phyloP scores from a whole-genome alignment of 2,329 filamentous ascomycete species.

The Penicillium brasilianum region DNA sequence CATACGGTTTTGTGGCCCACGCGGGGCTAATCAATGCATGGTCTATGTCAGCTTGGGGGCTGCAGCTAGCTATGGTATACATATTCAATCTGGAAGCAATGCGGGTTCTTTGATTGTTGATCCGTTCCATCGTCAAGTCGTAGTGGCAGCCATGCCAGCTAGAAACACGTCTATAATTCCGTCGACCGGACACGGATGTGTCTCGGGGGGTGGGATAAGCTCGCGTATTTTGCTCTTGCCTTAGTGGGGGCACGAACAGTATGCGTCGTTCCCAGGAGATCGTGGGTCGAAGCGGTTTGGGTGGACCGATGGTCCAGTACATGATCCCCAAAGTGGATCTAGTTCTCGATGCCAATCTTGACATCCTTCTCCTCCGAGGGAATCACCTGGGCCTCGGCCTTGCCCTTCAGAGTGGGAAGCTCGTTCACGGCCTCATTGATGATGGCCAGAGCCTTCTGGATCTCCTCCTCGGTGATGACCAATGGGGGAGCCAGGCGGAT shows the following conservation, averaged over 20 bases:
- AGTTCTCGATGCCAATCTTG: conserved; percentile 64
- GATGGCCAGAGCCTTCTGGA: conserved; percentile 75
- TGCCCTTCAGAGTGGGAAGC: conserved; percentile 70
- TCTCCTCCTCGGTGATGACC: conserved; percentile 88
- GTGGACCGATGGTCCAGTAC: background rate
- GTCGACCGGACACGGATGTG: background rate
- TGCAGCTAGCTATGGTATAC: conserved; percentile 13
- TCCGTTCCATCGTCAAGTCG: conserved; percentile 27
- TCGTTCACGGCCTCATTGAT: conserved; percentile 83
- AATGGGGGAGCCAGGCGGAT: conserved; percentile 96
- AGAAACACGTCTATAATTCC: background rate
- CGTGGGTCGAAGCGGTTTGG: background rate
- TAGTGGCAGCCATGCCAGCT: conserved; percentile 6
- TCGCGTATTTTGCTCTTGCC: background rate
- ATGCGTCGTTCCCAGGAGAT: background rate
- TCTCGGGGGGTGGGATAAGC: background rate
- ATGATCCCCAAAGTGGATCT: conserved; percentile 18
- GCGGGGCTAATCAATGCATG: background rate
- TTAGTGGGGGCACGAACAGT: background rate
- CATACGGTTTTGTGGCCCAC: background rate
- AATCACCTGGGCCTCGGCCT: conserved; percentile 61
- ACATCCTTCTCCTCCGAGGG: conserved; percentile 66
- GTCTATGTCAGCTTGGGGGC: background rate
- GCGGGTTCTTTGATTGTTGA: background rate
- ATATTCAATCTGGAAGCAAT: conserved; percentile 7